Percentiles rank a stretch among this genome's conserved stretches.
These are phyloP conservation scores for Yamadazyma atmosphaerica DNA, from an alignment of 1,139 yeast species.

Conservation along the genomic window DNA sequence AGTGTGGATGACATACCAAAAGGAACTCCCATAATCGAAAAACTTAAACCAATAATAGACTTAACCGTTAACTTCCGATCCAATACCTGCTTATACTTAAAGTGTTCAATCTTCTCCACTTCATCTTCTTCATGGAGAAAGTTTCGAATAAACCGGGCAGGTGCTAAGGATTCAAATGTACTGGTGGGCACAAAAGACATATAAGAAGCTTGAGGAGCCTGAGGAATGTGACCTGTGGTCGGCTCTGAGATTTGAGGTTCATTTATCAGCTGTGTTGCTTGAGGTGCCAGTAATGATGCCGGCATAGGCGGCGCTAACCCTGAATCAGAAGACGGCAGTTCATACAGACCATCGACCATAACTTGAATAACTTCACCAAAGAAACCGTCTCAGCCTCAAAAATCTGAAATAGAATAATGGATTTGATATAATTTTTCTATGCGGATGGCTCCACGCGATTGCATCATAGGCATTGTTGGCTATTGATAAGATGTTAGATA, in stretches of 20 bases:
- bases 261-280: too few relatives aligned
- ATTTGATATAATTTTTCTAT: not conserved
- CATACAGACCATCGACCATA: not conserved
- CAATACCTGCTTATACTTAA: conserved; percentile 68
- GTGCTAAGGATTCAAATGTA: conserved; percentile 17
- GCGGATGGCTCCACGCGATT: not conserved
- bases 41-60: conserved; percentile 71
- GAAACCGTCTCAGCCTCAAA: not conserved
- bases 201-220: conserved; percentile 20
- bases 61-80: conserved; percentile 64
- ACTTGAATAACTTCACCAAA: not conserved
- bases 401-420: not conserved
- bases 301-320: not conserved
- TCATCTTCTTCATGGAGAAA: conserved; percentile 36
- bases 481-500: not conserved
- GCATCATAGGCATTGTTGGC: not conserved
- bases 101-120: conserved; percentile 63
- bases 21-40: conserved; percentile 78
- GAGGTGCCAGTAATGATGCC: conserved; percentile 1
- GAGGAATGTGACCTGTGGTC: too few relatives aligned
- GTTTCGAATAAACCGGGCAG: conserved; percentile 21
- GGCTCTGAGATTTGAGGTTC: too few relatives aligned
- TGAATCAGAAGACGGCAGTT: not conserved
- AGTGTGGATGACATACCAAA: conserved; percentile 72
- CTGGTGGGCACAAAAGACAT: conserved; percentile 18